Conservation (phyloP, 441 rosid genomes). For the Populus hybrid region DNA sequence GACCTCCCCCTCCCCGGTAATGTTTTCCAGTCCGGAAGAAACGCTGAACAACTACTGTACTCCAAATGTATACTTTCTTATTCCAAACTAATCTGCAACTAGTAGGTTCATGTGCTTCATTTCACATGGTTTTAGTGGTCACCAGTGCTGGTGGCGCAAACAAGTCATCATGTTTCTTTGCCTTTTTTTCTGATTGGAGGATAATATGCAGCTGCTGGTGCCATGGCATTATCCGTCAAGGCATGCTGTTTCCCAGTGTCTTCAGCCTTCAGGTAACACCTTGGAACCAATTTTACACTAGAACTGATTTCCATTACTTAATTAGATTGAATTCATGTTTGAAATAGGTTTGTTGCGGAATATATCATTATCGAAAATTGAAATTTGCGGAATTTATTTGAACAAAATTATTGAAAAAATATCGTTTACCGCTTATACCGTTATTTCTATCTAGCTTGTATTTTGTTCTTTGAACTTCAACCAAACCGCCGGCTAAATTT, state of each 20-base stretch:
- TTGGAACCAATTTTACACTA: not conserved
- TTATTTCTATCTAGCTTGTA: not conserved
- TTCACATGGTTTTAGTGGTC: not conserved
- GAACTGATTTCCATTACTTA: not conserved
- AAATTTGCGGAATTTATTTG: not conserved
- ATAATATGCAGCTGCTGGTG: not conserved
- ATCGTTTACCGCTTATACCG: not conserved
- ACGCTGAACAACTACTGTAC: not conserved
- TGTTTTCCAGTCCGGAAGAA: not conserved
- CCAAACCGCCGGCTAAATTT: not conserved
- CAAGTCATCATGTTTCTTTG: not conserved
- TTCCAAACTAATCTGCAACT: not conserved
- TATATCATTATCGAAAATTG: too few relatives aligned
- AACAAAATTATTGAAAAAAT: not conserved
- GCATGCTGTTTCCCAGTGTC: not conserved
- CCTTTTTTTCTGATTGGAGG: not conserved
- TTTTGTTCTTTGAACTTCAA: not conserved
- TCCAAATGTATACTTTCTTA: not conserved
- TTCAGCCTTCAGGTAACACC: not conserved
- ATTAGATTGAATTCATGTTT: not conserved
- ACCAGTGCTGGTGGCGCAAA: not conserved
- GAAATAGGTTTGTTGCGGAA: not conserved
- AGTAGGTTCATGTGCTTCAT: not conserved
- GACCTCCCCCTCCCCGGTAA: not conserved
- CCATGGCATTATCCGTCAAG: not conserved